A percentile compares a stretch with the other conserved stretches of the same genome.
Conservation (phyloP, 805 yeast species). For the Isabelozyma gotoi region DNA sequence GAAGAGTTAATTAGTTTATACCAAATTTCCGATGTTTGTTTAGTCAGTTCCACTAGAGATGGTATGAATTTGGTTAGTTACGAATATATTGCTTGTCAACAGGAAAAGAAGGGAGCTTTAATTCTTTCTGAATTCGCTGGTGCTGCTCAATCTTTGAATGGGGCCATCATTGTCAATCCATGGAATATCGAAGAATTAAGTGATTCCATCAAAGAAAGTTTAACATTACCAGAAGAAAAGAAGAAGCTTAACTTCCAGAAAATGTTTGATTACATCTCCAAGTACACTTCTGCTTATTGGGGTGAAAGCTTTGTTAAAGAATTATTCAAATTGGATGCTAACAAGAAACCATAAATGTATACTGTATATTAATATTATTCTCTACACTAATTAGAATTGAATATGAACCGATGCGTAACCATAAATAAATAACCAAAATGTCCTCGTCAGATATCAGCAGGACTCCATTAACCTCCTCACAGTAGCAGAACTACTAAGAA, state of each 20-base stretch:
- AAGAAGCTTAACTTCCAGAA: slow-evolving; percentile 75
- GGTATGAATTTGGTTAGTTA: slow-evolving; percentile 98
- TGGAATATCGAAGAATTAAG: slow-evolving; percentile 97
- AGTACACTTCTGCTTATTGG: slow-evolving; percentile 96
- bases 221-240: slow-evolving; percentile 84
- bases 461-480: no score
- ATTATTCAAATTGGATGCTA: slow-evolving; percentile 42
- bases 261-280: slow-evolving; percentile 81
- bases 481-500: no score
- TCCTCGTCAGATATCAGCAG: no score
- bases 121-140: slow-evolving; percentile 96
- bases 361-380: neutral
- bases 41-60: slow-evolving; percentile 92
- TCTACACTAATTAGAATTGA: neutral
- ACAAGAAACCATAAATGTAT: neutral
- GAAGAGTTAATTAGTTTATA: slow-evolving; percentile 89
- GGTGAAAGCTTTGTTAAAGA: slow-evolving; percentile 95
- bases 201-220: slow-evolving; percentile 79
- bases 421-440: no score
- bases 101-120: slow-evolving; percentile 78
- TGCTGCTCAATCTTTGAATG: slow-evolving; percentile 97
- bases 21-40: slow-evolving; percentile 82
- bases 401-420: neutral
- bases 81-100: slow-evolving; percentile 96
- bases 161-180: slow-evolving; percentile 91